phyloP scores from a whole-genome alignment of 352 stramenopile species.

The Globisporangium parvum region DNA sequence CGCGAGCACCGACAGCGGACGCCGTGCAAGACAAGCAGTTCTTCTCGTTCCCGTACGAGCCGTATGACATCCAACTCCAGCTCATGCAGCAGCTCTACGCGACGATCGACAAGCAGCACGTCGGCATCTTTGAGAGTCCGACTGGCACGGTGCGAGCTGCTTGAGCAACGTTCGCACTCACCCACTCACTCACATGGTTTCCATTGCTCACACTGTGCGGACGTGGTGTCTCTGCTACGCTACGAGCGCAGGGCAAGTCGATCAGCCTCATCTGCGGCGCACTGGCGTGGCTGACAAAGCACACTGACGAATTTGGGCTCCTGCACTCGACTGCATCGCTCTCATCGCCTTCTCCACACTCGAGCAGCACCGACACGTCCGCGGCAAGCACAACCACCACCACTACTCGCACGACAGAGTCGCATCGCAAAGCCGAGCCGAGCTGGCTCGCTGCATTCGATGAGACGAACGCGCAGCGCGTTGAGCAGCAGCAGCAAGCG shows the following conservation, averaged over 20 bases:
- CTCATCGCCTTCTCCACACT: too few relatives aligned
- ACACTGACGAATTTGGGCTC: conserved; percentile 75
- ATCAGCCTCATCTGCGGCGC: conserved; percentile 89
- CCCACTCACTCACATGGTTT: too few relatives aligned
- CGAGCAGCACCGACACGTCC: too few relatives aligned
- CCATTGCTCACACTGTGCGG: background rate
- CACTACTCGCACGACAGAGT: background rate
- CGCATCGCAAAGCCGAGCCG: conserved; percentile 26
- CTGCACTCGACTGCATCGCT: too few relatives aligned
- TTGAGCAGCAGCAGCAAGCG: conserved; percentile 40
- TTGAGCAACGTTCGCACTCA: background rate
- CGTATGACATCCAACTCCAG: conserved; percentile 87
- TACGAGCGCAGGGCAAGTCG: conserved; percentile 73
- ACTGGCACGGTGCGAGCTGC: conserved; percentile 68
- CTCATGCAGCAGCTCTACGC: conserved; percentile 85
- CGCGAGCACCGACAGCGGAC: background rate
- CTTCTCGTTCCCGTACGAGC: conserved; percentile 88
- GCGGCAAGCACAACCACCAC: conserved; percentile 1
- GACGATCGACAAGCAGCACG: conserved; percentile 72
- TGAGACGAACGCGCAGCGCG: conserved; percentile 35
- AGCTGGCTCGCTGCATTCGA: conserved; percentile 60
- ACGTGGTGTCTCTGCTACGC: background rate
- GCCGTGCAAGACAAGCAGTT: conserved; percentile 38
- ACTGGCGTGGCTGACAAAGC: conserved; percentile 73
- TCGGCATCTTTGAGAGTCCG: conserved; percentile 91